A percentile compares a stretch with the other conserved stretches of the same genome.
Conservation (phyloP, 2,329 filamentous ascomycete species). For the Sclerotinia trifoliorum region DNA sequence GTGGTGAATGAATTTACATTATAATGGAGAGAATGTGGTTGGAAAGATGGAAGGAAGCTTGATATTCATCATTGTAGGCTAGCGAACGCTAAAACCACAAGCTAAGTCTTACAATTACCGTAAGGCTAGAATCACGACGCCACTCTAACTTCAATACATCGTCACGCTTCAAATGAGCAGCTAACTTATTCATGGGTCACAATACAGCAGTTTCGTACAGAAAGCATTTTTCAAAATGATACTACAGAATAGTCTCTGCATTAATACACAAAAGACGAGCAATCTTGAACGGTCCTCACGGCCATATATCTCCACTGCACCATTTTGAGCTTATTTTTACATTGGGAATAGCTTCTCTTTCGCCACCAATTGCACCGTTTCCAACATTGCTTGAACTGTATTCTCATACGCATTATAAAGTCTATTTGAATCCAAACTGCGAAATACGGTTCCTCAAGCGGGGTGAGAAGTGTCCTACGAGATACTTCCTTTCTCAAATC, state of each 20-base stretch:
- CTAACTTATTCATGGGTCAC: too few species aligned
- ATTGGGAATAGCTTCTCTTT: neutral
- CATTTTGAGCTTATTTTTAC: neutral
- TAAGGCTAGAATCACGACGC: neutral
- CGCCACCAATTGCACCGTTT: neutral
- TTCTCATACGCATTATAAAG: neutral
- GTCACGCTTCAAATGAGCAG: neutral
- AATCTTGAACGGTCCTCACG: neutral
- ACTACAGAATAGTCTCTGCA: neutral
- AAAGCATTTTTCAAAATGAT: neutral
- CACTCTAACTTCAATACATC: neutral
- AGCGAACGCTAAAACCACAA: neutral
- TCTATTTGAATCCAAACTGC: neutral
- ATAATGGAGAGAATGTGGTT: neutral
- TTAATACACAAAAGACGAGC: neutral
- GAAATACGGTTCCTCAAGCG: too few species aligned
- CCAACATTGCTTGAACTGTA: neutral
- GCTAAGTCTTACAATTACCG: neutral
- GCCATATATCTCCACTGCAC: neutral
- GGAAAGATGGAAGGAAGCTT: neutral
- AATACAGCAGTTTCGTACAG: neutral
- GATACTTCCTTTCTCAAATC: neutral
- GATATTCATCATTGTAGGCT: conserved; percentile 1
- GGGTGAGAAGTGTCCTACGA: neutral
- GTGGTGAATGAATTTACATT: neutral